Evolutionary conservation across 768 basidiomycete species (phyloP), one percentile per base, ranked within the genome.

Genomic region (Kwoniella pini): DNA sequence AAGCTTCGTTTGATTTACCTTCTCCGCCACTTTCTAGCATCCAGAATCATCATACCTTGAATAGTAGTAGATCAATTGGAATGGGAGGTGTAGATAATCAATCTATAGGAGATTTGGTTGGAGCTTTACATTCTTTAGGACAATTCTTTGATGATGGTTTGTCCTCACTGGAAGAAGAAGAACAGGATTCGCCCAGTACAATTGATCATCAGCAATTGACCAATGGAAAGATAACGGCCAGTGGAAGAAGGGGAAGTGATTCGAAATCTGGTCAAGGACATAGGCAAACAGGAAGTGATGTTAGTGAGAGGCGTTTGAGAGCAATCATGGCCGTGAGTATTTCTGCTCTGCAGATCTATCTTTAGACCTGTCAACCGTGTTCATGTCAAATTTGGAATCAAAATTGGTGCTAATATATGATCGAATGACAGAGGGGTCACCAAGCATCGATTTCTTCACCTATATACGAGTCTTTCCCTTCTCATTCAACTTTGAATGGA

Each of bases 101-200:
- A 6, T 74, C 68, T 3, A 81, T 95, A 7, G 87, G 89, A 9
- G 89, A 88, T 52, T 80, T 92, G 22, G 79, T 80, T 22, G 77
- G 76, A 21, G 76, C 76, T 1, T 62, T 81, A 19, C 76, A 80
- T 56, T 72, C 72, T 26, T 64, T 81, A 31, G 79, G 76, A 27
- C 68, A 78, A 22, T 81, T 80, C 68, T 81, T 81, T 61, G 77
- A 79, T 43, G 72, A 77, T 39, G 75, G 75, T 11, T 52, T 69
- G 27, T 64, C 40, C 6, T 10, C 40, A 42, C 7, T 39, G 15
- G 44, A 31, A 26, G 28, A 17, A 1, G 52, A 54, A 21, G 40
- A 43, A 9, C 28, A 54, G 22, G 30, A 28, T n/a, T 50, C 48
- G n/a, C 48, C 59, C 15, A 59, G 55, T 50, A 42, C 17, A 9